These are phyloP conservation scores for Tanacetum coccineum DNA, from an alignment of 129 eudicot species.

Conservation along the genomic window DNA sequence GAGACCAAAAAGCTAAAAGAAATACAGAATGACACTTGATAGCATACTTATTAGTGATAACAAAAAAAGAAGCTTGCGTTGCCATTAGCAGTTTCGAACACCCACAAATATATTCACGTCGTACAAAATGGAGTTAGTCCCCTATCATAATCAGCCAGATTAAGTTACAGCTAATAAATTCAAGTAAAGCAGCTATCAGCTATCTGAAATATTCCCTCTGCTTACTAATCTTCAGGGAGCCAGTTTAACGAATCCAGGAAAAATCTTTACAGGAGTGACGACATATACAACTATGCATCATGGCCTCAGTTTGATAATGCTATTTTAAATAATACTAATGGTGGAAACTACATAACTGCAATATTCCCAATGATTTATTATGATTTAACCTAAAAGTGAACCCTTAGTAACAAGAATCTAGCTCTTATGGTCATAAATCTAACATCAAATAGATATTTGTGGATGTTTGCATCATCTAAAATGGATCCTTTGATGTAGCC, in stretches of 20 bases:
- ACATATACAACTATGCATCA: background rate
- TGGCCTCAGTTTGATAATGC: background rate
- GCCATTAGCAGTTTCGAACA: conserved; percentile 1
- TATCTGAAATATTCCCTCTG: no score
- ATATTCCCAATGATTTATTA: background rate
- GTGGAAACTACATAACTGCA: conserved; percentile 11
- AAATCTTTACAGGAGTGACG: conserved; percentile 8
- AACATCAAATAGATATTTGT: conserved; percentile 3
- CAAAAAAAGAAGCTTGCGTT: conserved; percentile 7
- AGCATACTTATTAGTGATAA: conserved; percentile 12
- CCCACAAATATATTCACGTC: conserved; percentile 1
- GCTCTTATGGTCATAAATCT: background rate
- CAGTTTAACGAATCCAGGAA: conserved; percentile 3
- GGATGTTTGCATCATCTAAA: conserved; percentile 13
- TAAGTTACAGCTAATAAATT: conserved; percentile 1
- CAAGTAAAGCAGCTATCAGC: conserved; percentile 2
- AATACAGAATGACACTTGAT: conserved; percentile 5
- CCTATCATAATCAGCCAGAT: conserved; percentile 3
- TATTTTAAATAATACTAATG: background rate
- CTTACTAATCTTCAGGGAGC: conserved; percentile 2
- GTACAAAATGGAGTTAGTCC: background rate
- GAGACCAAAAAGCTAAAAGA: background rate
- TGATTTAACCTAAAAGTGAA: background rate
- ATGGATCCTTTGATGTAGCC: conserved; percentile 2
- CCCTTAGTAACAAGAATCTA: background rate